These are phyloP conservation scores for Lactarius hengduanensis DNA, from an alignment of 768 basidiomycete genomes.

Conservation along the genomic window DNA sequence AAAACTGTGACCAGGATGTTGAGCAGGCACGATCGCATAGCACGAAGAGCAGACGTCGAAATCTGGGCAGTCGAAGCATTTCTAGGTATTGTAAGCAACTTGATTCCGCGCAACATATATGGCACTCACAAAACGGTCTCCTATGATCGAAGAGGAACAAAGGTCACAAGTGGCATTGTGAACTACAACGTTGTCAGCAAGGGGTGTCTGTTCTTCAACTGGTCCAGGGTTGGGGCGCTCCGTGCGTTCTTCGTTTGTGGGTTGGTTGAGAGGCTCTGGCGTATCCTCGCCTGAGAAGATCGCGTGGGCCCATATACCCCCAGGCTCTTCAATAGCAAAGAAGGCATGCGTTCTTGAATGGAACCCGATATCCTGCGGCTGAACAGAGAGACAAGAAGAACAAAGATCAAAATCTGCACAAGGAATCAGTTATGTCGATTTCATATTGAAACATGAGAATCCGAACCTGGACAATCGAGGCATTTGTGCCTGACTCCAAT, in stretches of 20 bases:
- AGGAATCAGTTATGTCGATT: background rate
- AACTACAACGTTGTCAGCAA: slow-evolving; percentile 33
- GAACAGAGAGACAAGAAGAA: slow-evolving; percentile 46
- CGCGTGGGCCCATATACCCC: slow-evolving; percentile 62
- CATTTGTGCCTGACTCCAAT: slow-evolving; percentile 78
- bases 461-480: slow-evolving; percentile 65
- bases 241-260: background rate
- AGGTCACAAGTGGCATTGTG: slow-evolving; percentile 75
- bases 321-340: slow-evolving; percentile 64
- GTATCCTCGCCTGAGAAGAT: slow-evolving; percentile 46
- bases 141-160: slow-evolving; percentile 69
- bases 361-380: slow-evolving; percentile 35
- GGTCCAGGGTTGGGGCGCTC: background rate
- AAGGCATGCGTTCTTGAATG: slow-evolving; percentile 53
- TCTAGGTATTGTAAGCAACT: slow-evolving; percentile 44
- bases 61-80: slow-evolving; percentile 79
- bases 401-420: slow-evolving; percentile 70
- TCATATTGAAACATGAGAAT: slow-evolving; percentile 2
- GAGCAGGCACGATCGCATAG: slow-evolving; percentile 66
- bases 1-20: slow-evolving; percentile 78
- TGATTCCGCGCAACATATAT: background rate
- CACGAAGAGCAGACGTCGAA: slow-evolving; percentile 75
- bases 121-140: slow-evolving; percentile 66
- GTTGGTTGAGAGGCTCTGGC: background rate
- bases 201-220: background rate